A percentile compares a stretch with the other conserved stretches of the same genome.
Conservation (phyloP, 768 basidiomycete genomes). For the Boletus rubroflammeus region DNA sequence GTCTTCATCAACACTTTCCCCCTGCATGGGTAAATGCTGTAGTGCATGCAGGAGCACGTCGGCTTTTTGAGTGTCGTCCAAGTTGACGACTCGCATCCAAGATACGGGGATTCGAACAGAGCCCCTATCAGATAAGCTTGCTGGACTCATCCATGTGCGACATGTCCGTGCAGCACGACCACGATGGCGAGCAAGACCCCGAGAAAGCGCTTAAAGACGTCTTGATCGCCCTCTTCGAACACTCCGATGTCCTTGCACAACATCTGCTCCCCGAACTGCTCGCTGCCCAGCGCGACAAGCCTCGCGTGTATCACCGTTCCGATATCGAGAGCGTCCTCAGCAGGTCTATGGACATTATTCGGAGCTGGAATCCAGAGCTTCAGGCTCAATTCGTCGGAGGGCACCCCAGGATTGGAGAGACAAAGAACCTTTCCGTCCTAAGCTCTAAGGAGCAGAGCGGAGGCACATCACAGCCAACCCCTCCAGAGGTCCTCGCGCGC, state of each 20-base stretch:
- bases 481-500: conserved; percentile 69
- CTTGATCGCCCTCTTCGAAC: conserved; percentile 58
- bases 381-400: conserved; percentile 70
- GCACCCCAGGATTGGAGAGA: conserved; percentile 89
- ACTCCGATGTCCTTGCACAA: conserved; percentile 52
- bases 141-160: not conserved
- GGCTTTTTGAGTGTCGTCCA: conserved; percentile 64
- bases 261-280: conserved; percentile 55
- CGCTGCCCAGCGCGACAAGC: conserved; percentile 21
- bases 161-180: conserved; percentile 1
- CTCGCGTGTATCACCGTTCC: conserved; percentile 29
- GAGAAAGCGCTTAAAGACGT: conserved; percentile 28
- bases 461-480: conserved; percentile 45
- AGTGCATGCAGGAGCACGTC: conserved; percentile 77
- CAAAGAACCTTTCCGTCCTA: conserved; percentile 65
- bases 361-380: conserved; percentile 47
- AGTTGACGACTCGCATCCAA: conserved; percentile 61
- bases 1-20: conserved; percentile 25
- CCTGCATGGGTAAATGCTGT: conserved; percentile 52
- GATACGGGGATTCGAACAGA: conserved; percentile 76
- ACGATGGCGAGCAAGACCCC: not conserved
- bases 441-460: conserved; percentile 80
- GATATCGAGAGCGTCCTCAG: conserved; percentile 55
- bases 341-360: conserved; percentile 44
- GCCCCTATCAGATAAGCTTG: conserved; percentile 9